Percentiles rank a stretch among this genome's conserved stretches.
These are phyloP conservation scores for Pugionium cornutum DNA, from an alignment of 345 rosid genomes.

Conservation along the genomic window DNA sequence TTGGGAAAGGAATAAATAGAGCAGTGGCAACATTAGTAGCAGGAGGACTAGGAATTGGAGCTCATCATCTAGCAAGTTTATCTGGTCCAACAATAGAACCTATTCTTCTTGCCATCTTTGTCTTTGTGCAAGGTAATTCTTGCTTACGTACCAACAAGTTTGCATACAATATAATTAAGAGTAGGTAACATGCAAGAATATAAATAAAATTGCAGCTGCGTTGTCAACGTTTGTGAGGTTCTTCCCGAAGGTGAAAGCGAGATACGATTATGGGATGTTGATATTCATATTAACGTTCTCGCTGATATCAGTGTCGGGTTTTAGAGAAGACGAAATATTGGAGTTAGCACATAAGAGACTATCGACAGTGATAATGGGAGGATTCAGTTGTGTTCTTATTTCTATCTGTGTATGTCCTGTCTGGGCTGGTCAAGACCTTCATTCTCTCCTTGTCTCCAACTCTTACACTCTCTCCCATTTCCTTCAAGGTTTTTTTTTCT, in stretches of 20 bases:
- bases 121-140: constrained; percentile 58
- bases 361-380: constrained; percentile 67
- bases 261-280: constrained; percentile 68
- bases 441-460: constrained; percentile 54
- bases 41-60: constrained; percentile 69
- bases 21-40: constrained; percentile 69
- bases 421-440: constrained; percentile 94
- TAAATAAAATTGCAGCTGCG: constrained; percentile 37
- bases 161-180: not conserved
- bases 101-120: constrained; percentile 58
- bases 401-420: constrained; percentile 68
- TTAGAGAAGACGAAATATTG: constrained; percentile 52
- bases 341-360: constrained; percentile 66
- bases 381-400: constrained; percentile 53
- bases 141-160: too few species aligned
- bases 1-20: constrained; percentile 73
- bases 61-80: constrained; percentile 58
- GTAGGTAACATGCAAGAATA: too few species aligned
- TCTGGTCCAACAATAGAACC: constrained; percentile 62
- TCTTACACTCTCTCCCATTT: constrained; percentile 59
- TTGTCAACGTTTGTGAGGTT: constrained; percentile 57
- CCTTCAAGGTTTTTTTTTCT: constrained; percentile 60
- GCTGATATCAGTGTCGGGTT: constrained; percentile 71
- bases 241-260: constrained; percentile 58
- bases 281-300: constrained; percentile 83